phyloP scores from a whole-genome alignment of 805 yeast species.

The Starmerella khaoyaiensis region DNA sequence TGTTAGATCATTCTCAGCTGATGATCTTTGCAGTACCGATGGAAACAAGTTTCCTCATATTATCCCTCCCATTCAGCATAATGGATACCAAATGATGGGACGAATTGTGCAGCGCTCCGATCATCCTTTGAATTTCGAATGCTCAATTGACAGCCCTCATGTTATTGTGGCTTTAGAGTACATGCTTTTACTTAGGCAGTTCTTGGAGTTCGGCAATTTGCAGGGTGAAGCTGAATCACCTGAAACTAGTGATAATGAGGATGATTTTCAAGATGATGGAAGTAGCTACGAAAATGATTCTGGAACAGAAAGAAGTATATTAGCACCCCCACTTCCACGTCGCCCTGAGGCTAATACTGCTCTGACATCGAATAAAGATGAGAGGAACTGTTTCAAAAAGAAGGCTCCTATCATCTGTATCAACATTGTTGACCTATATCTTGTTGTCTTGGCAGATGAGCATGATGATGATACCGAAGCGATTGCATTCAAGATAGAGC shows the following conservation, averaged over 20 bases:
- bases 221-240: background rate
- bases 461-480: slow-evolving; percentile 62
- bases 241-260: slow-evolving; percentile 13
- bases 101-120: slow-evolving; percentile 25
- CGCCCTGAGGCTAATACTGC: background rate
- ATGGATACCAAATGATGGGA: slow-evolving; percentile 59
- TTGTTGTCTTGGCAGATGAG: slow-evolving; percentile 72
- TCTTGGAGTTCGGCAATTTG: slow-evolving; percentile 37
- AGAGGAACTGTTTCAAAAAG: background rate
- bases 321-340: background rate
- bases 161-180: slow-evolving; percentile 78
- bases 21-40: slow-evolving; percentile 51
- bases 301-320: background rate
- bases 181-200: slow-evolving; percentile 58
- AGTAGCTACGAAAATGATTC: slow-evolving; percentile 5
- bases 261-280: slow-evolving; percentile 11
- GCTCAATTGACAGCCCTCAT: slow-evolving; percentile 62
- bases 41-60: slow-evolving; percentile 67
- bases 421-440: slow-evolving; percentile 62
- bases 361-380: background rate
- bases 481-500: slow-evolving; percentile 76
- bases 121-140: slow-evolving; percentile 13
- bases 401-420: slow-evolving; percentile 24
- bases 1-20: slow-evolving; percentile 60
- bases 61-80: slow-evolving; percentile 54